A percentile compares a stretch with the other conserved stretches of the same genome.
These are phyloP conservation scores for Lentinula lateritia DNA, from an alignment of 768 basidiomycete species.

Conservation along the genomic window DNA sequence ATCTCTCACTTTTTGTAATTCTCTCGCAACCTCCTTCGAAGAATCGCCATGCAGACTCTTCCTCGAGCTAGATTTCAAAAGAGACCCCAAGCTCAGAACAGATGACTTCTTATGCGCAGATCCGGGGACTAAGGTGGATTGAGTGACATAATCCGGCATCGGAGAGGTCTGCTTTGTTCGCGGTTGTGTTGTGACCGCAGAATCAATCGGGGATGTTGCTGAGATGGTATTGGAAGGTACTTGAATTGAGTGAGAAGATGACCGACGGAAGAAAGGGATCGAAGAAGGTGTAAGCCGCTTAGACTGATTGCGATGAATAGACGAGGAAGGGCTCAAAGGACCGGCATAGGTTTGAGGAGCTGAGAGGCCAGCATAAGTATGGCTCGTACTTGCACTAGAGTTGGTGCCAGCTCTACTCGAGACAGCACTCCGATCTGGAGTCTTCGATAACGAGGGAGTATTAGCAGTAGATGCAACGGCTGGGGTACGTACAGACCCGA, in stretches of 20 bases:
- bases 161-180: constrained; percentile 45
- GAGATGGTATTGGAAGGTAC: constrained; percentile 44
- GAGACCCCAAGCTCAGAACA: constrained; percentile 74
- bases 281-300: constrained; percentile 88
- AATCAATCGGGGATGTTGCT: constrained; percentile 37
- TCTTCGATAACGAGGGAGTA: constrained; percentile 35
- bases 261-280: constrained; percentile 91
- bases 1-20: constrained; percentile 35
- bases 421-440: constrained; percentile 53
- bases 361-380: constrained; percentile 42
- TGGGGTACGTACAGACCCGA: constrained; percentile 56
- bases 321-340: constrained; percentile 65
- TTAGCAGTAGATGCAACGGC: constrained; percentile 31
- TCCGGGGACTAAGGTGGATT: constrained; percentile 50
- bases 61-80: constrained; percentile 82
- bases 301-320: constrained; percentile 61
- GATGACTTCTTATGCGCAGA: constrained; percentile 76
- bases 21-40: constrained; percentile 48
- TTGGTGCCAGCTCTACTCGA: constrained; percentile 69
- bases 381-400: constrained; percentile 70
- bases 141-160: constrained; percentile 43
- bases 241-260: constrained; percentile 85
- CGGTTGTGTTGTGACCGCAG: constrained; percentile 31
- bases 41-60: constrained; percentile 67
- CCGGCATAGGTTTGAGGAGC: constrained; percentile 35